Evolutionary conservation across 1,284 basidiomycete genomes (phyloP).

Genomic region (Meira nashicola): DNA sequence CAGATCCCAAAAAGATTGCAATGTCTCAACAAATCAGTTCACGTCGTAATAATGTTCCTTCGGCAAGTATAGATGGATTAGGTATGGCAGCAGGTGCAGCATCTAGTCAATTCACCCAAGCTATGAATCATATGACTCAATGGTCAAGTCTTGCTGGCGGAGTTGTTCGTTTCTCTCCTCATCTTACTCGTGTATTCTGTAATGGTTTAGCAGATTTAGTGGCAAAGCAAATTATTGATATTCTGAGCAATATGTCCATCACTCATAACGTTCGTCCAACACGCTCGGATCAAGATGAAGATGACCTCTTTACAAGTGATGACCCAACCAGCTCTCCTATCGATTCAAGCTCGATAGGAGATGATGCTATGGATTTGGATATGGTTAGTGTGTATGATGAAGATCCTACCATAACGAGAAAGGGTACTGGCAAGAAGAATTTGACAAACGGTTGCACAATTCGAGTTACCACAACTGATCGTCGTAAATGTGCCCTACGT

Average conservation of each 20-base stretch:
- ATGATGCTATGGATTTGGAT: conserved; percentile 26
- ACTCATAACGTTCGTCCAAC: conserved; percentile 31
- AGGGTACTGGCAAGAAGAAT: background rate
- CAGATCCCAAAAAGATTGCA: conserved; percentile 10
- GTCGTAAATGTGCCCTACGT: conserved; percentile 47
- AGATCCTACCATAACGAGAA: conserved; percentile 9
- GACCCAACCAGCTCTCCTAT: background rate
- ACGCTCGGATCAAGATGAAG: conserved; percentile 21
- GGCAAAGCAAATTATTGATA: conserved; percentile 19
- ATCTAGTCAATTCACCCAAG: conserved; percentile 45
- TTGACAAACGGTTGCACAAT: conserved; percentile 36
- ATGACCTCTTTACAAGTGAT: conserved; percentile 26
- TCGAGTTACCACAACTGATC: conserved; percentile 41
- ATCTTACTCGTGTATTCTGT: conserved; percentile 50
- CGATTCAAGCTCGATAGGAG: background rate
- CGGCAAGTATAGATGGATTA: background rate
- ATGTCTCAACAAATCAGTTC: conserved; percentile 37
- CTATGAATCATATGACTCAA: conserved; percentile 36
- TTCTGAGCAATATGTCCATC: conserved; percentile 30
- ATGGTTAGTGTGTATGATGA: conserved; percentile 13
- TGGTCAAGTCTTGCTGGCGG: conserved; percentile 15
- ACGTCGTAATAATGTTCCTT: conserved; percentile 23
- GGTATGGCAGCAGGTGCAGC: conserved; percentile 19
- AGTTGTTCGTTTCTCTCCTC: conserved; percentile 34
- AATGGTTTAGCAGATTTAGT: conserved; percentile 25